Percentiles rank a stretch among this genome's conserved stretches.
Conservation (phyloP, 441 rosid species). For the Eutrema salsugineum region DNA sequence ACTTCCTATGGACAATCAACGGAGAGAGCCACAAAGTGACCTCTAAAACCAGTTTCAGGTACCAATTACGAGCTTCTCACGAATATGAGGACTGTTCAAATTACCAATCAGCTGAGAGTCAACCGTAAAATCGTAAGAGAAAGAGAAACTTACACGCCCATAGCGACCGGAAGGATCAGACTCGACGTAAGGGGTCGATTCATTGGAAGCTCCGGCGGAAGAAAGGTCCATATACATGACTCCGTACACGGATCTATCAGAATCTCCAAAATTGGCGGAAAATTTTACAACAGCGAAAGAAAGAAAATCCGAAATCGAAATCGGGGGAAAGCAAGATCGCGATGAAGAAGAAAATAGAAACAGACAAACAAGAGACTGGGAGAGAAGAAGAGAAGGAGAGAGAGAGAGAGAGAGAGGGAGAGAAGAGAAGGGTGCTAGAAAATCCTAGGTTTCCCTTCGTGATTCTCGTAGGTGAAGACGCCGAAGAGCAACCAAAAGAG, state of each 20-base stretch:
- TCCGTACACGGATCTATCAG: constrained; percentile 7
- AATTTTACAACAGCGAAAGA: neutral
- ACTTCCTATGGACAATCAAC: neutral
- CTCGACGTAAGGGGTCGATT: constrained; percentile 44
- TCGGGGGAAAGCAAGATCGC: neutral
- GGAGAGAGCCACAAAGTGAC: neutral
- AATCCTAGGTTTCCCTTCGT: constrained; percentile 87
- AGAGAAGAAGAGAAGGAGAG: neutral
- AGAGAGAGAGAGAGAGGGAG: too few species aligned
- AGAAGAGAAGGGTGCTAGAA: constrained; percentile 38
- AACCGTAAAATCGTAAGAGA: neutral
- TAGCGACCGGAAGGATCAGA: constrained; percentile 77
- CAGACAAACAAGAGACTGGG: neutral
- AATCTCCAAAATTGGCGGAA: neutral
- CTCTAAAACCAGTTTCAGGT: neutral
- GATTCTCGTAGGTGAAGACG: constrained; percentile 80
- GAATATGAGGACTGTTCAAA: neutral
- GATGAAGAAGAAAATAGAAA: neutral
- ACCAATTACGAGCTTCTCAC: neutral
- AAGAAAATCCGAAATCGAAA: neutral
- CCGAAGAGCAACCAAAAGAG: constrained; percentile 77
- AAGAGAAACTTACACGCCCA: constrained; percentile 59
- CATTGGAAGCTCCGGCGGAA: constrained; percentile 9
- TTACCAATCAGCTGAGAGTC: neutral
- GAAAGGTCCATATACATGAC: constrained; percentile 9